Evolutionary conservation across 169 alveolate species (phyloP).

Genomic region (Plasmodium sp.): DNA sequence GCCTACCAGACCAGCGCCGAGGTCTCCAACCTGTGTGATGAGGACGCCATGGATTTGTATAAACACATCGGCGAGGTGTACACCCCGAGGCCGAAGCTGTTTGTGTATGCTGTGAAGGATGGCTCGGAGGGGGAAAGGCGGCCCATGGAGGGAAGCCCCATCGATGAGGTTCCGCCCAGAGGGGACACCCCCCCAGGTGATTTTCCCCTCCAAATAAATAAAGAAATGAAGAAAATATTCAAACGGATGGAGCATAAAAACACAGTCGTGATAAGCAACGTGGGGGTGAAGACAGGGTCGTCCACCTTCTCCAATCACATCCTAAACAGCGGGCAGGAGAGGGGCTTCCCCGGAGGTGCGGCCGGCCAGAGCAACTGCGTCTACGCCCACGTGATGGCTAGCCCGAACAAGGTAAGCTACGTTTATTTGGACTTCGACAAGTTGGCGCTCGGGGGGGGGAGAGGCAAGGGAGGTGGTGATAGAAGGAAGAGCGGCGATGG

Average conservation of each 20-base stretch:
- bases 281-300: constrained; percentile 35
- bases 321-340: background rate
- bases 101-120: background rate
- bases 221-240: constrained; percentile 33
- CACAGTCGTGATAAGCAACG: constrained; percentile 55
- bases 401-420: constrained; percentile 22
- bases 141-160: background rate
- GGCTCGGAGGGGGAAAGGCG: background rate
- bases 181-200: background rate
- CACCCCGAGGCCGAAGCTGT: constrained; percentile 16
- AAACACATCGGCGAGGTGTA: constrained; percentile 15
- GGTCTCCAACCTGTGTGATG: constrained; percentile 13
- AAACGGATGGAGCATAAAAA: constrained; percentile 16
- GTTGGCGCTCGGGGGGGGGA: background rate
- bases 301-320: constrained; percentile 48
- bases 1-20: background rate
- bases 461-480: background rate
- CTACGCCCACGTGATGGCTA: constrained; percentile 21
- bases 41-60: constrained; percentile 17
- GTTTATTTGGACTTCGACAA: constrained; percentile 38
- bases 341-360: background rate
- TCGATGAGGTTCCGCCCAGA: background rate
- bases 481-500: background rate
- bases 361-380: constrained; percentile 1
- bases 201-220: constrained; percentile 23